Conservation (phyloP, 805 yeast species). For the Yarrowia porcina region DNA sequence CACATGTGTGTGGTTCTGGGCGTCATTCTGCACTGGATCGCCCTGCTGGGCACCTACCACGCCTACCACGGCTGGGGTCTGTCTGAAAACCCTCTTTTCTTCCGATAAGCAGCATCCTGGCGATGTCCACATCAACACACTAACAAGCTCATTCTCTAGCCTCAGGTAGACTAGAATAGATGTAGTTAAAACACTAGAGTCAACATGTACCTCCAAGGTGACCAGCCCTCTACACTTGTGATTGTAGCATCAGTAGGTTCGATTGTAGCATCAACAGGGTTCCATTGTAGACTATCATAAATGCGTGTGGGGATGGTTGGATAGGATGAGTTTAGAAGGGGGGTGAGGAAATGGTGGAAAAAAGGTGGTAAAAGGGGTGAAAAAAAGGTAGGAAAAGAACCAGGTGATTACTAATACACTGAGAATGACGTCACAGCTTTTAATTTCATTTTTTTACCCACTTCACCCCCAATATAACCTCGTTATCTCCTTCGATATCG, state of each 20-base stretch:
- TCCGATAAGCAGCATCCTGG: slow-evolving; percentile 2
- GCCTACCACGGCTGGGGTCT: slow-evolving; percentile 21
- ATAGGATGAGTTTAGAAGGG: too few species aligned
- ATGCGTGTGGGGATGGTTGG: not conserved
- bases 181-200: not conserved
- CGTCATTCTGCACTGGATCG: slow-evolving; percentile 67
- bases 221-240: too few species aligned
- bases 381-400: too few species aligned
- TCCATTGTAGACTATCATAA: not conserved
- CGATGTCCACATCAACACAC: not conserved
- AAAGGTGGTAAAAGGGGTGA: too few species aligned
- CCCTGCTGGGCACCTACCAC: slow-evolving; percentile 55
- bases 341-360: too few species aligned
- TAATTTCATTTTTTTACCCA: too few species aligned
- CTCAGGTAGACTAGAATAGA: not conserved
- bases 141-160: not conserved
- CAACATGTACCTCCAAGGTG: too few species aligned
- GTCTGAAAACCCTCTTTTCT: not conserved
- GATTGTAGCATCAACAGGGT: too few species aligned
- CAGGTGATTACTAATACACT: too few species aligned
- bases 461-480: not conserved
- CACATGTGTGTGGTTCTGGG: slow-evolving; percentile 76
- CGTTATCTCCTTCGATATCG: not conserved
- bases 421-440: too few species aligned
- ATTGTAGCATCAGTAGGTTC: too few species aligned